Evolutionary conservation across 1,284 basidiomycete species (phyloP), one percentile per base, ranked within the genome.

Genomic region (Rhodotorula sp.): DNA sequence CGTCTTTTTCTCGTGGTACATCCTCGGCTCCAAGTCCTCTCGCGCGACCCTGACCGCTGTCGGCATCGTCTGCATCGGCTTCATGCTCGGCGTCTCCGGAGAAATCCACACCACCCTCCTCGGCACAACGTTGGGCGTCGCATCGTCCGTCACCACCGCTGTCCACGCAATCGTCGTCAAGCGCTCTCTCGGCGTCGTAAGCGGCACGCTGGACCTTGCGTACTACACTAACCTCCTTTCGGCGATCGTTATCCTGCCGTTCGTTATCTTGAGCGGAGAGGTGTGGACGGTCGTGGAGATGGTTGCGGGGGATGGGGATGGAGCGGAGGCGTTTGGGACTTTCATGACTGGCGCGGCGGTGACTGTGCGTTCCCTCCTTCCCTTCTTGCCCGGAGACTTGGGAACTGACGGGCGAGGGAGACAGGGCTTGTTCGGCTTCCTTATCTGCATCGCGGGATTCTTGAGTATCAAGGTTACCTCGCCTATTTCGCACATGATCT

Each of bases 381-480:
- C 0, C 18, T 20, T 7, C 34, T 18, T 9, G n/a, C n/a, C n/a
- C n/a, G n/a, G n/a, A n/a, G n/a, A n/a, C n/a, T n/a, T n/a, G n/a
- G n/a, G n/a, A n/a, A n/a, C n/a, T n/a, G n/a, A n/a, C n/a, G 37
- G 13, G 37, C 37, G 37, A 40, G 16, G 5, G 22, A 22, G n/a
- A 30, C 71, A 91, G 90, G 91, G 91, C 50, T 81, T 85, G 24
- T 82, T 94, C 68, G 92, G 91, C 15, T 94, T 94, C 83, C 81
- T 92, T 75, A 92, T 94, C 86, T 90, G 89, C 81, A 86, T 94
- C 68, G 91, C 92, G n/a, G 90, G 89, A 71, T 81, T 91, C 65
- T 84, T 94, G 56, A 91, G 89, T 37, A 93, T 94, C 83, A 92
- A 94, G 80, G 88, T 94, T 69, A 94, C 92, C 5, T 93, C 91